phyloP scores from a whole-genome alignment of 306 rosid species.

The Lotus japonicus region DNA sequence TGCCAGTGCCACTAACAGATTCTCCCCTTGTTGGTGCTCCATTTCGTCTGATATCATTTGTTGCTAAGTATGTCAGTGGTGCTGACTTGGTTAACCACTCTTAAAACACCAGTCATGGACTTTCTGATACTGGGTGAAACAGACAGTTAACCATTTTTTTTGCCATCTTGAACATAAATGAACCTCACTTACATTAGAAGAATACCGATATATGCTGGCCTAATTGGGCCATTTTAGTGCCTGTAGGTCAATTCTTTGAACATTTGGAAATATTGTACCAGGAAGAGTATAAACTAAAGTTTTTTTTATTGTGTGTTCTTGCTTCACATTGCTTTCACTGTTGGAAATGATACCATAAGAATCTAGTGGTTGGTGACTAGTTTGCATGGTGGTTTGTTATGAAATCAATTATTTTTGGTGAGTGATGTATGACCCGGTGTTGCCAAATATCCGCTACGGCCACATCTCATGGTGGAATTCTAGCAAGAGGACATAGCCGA shows the following conservation, averaged over 20 bases:
- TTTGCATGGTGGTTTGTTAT: neutral
- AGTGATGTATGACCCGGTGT: neutral
- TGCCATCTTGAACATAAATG: neutral
- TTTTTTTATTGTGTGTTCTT: neutral
- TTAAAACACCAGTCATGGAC: slow-evolving; percentile 26
- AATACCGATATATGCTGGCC: slow-evolving; percentile 32
- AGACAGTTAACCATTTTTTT: neutral
- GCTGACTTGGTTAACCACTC: slow-evolving; percentile 67
- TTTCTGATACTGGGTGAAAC: neutral
- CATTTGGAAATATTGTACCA: slow-evolving; percentile 7
- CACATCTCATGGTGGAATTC: too few species aligned
- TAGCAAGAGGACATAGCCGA: too few species aligned
- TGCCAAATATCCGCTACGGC: too few species aligned
- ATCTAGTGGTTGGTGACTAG: neutral
- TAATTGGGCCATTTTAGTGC: slow-evolving; percentile 20
- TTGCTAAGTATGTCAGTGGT: slow-evolving; percentile 86
- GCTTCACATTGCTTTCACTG: neutral
- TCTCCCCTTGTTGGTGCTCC: slow-evolving; percentile 94
- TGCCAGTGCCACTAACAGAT: slow-evolving; percentile 61
- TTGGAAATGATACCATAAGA: slow-evolving; percentile 5
- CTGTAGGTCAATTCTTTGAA: slow-evolving; percentile 28
- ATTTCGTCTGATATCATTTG: slow-evolving; percentile 71
- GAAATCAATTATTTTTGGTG: slow-evolving; percentile 11
- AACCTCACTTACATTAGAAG: slow-evolving; percentile 25
- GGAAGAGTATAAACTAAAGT: neutral